Percentiles rank a stretch among this genome's conserved stretches.
phyloP scores from a whole-genome alignment of 73 alveolate species.

The Paramecium primaurelia region DNA sequence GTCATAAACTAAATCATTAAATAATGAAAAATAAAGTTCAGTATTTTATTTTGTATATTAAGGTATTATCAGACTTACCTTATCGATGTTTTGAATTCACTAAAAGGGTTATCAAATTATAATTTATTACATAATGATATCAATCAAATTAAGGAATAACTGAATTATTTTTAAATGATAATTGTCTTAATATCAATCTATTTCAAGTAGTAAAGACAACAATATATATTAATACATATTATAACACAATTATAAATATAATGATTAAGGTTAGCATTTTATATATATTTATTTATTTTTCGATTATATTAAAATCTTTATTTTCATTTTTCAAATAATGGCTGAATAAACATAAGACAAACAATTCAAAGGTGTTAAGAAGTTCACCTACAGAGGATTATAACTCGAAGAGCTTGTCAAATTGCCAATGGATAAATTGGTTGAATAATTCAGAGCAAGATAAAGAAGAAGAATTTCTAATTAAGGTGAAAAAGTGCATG shows the following conservation, averaged over 20 bases:
- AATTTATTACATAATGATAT: neutral
- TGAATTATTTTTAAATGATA: neutral
- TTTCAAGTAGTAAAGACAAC: neutral
- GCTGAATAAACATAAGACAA: constrained; percentile 39
- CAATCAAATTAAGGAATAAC: neutral
- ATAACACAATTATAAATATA: neutral
- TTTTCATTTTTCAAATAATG: constrained; percentile 42
- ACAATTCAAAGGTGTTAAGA: constrained; percentile 42
- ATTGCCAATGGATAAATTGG: constrained; percentile 32
- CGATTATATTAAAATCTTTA: constrained; percentile 11
- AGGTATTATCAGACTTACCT: neutral
- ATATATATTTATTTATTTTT: neutral
- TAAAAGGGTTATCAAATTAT: neutral
- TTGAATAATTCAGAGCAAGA: constrained; percentile 46
- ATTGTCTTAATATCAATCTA: neutral
- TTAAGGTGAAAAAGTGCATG: constrained; percentile 22
- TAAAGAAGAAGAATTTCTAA: neutral
- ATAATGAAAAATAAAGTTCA: neutral
- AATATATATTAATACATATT: neutral
- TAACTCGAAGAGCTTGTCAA: constrained; percentile 33
- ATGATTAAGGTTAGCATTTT: neutral
- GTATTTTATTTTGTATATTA: neutral
- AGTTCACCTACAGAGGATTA: constrained; percentile 33
- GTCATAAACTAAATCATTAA: neutral
- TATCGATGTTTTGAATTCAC: neutral